Percentiles rank a stretch among this genome's conserved stretches.
Evolutionary conservation across 495 filamentous ascomycete genomes (phyloP).

Genomic region (Bacidia rubella): DNA sequence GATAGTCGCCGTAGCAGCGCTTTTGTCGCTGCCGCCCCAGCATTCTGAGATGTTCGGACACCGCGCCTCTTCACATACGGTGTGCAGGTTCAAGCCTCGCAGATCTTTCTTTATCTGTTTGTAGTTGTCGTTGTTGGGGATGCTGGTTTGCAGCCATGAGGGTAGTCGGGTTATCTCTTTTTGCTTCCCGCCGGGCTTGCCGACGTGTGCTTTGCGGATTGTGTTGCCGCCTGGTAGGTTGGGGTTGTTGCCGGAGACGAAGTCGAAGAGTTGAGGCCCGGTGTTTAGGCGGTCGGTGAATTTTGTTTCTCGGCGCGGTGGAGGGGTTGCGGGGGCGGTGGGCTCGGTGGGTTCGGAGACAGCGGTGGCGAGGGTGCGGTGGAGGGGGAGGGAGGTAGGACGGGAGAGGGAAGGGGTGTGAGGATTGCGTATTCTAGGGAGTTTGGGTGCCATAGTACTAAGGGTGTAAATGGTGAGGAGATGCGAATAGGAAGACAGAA

Average conservation of each 20-base stretch:
- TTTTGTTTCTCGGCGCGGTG: slow-evolving; percentile 40
- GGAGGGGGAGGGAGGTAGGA: slow-evolving; percentile 5
- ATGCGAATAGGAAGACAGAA: not conserved
- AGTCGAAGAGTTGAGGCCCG: slow-evolving; percentile 76
- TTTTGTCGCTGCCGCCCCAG: slow-evolving; percentile 85
- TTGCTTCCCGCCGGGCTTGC: slow-evolving; percentile 59
- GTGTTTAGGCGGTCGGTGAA: slow-evolving; percentile 73
- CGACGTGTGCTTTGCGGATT: slow-evolving; percentile 66
- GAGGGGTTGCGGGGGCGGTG: slow-evolving; percentile 12
- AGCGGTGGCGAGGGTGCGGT: slow-evolving; percentile 31
- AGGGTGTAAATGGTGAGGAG: not conserved
- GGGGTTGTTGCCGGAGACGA: slow-evolving; percentile 31
- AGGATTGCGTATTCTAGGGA: slow-evolving; percentile 20
- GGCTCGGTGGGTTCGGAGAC: slow-evolving; percentile 21
- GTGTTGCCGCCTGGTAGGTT: slow-evolving; percentile 40
- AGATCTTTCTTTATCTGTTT: slow-evolving; percentile 90
- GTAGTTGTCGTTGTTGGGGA: slow-evolving; percentile 69
- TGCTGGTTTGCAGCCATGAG: slow-evolving; percentile 90
- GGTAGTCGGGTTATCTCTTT: slow-evolving; percentile 85
- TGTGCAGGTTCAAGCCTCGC: slow-evolving; percentile 78
- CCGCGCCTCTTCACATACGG: slow-evolving; percentile 92
- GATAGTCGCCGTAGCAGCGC: slow-evolving; percentile 88
- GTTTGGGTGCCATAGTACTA: slow-evolving; percentile 23
- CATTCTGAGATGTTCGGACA: slow-evolving; percentile 97
- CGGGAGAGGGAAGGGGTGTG: slow-evolving; percentile 15